Base-by-base conservation (phyloP, 495 filamentous ascomycete genomes). In the Mytilinidion resinicola region DNA sequence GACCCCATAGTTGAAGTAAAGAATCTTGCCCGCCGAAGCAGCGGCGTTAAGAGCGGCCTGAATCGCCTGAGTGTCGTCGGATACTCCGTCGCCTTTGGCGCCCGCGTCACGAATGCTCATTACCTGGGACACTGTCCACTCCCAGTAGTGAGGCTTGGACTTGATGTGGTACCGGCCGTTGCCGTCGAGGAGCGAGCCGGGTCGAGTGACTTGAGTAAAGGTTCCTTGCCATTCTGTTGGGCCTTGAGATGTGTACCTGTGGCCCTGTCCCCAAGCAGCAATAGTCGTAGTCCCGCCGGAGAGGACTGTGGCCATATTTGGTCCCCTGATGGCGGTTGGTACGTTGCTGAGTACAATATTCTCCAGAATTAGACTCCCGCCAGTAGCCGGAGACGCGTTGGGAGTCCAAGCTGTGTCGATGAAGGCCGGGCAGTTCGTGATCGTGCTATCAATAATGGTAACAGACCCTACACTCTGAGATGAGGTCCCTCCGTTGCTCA, bases 1-100 rank as follows among this genome's bases (percentile, higher is more conserved):
- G 25, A 86, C 84, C 49, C 92, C 92, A 66, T 95, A 88, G 70
- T 95, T 89, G 68, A 98, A 95, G 78, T 88, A 97, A 55, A 96
- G 80, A 51, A 96, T 74, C 46, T 91, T 83, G 54, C 76, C 76
- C 8, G 74, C 60, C 14, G 73, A 73, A 14, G 75, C 84, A 55
- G 75, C 80, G 0, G 50, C 33, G 69, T 92, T 78, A 41, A 91
- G 78, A 36, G 87, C 76, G 17, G 78, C 76, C 68, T 98, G 90
- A 66, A 98, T 79, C 15, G 77, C 80, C 0, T 74, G 77, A 9
- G 85, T 86, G 61, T 89, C 86, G 60, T 90, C 86, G 20, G 84
- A 81, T 19, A 68, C 62, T 33, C 86, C 86, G 70, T 89, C 90
- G 65, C 92, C 92, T 70, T 83, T 86, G 62, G 89, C 90, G 43